Base-by-base conservation (phyloP, 768 basidiomycete genomes). In the Trametopsis cervina region DNA sequence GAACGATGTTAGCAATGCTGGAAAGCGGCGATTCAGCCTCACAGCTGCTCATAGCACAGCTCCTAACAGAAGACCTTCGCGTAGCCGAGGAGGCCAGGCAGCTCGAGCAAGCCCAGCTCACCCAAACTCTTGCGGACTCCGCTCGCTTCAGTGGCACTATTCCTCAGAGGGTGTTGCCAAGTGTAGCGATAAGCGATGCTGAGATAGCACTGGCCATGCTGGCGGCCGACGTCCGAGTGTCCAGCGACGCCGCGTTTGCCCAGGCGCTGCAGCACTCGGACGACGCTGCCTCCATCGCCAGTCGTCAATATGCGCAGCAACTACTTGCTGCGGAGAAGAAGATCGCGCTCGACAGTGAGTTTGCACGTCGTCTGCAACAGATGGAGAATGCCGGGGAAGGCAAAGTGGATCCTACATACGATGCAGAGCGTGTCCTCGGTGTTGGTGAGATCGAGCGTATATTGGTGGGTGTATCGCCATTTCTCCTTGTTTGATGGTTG, bases 301-400 rank as follows among this genome's bases (percentile, higher is more conserved):
- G 64, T 36, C 44, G 49, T 39, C 68, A 69, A 39, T 64, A 62
- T 41, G 68, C 69, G n/a, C 66, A 63, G 46, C 65, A 57, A 44
- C 48, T 68, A n/a, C 66, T 66, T 7, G 68, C 68, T 11, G 60
- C 63, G 27, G 69, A 58, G 44, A 69, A 64, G 54, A 70, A 69
- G 52, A 29, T 60, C 13, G 51, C 58, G 21, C 47, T 68, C 4
- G 69, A 70, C 51, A 59, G 63, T 4, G 68, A 67, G 50, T 70
- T 69, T 48, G 69, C 69, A 3, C 56, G 57, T 18, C 59, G 56
- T 21, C 54, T 70, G 15, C 67, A 69, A 44, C 58, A 59, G 9
- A 53, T 63, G 3, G 56, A 64, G 39, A 60, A 67, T 25, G 53
- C 58, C 29, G 63, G 62, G 7, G 29, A 33, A 33, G 29, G 7